Percentiles rank a stretch among this genome's conserved stretches.
phyloP scores from a whole-genome alignment of 2,329 filamentous ascomycete genomes.

The Scedosporium dehoogii region DNA sequence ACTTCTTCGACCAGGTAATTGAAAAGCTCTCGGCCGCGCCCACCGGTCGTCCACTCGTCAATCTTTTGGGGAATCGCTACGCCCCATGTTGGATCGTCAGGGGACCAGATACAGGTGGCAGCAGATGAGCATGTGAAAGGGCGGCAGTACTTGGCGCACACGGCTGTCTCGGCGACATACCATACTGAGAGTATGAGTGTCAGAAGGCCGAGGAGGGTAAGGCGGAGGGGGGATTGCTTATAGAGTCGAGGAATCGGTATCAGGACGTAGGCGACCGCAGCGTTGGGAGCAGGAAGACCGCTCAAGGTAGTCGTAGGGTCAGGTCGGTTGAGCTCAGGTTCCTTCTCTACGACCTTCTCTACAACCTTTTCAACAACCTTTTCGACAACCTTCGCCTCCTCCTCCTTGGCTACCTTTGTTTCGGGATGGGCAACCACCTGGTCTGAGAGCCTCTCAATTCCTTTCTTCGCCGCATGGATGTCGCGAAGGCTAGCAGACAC shows the following conservation, averaged over 20 bases:
- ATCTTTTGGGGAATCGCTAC: constrained; percentile 50
- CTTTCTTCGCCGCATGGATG: constrained; percentile 44
- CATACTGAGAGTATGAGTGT: constrained; percentile 37
- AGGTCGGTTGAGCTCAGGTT: background rate
- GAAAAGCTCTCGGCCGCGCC: constrained; percentile 31
- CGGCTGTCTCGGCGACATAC: constrained; percentile 42
- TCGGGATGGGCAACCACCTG: constrained; percentile 37
- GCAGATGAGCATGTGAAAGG: constrained; percentile 35
- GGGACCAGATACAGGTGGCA: constrained; percentile 42
- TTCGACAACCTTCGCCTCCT: background rate
- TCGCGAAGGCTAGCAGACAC: constrained; percentile 40
- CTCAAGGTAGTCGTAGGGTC: background rate
- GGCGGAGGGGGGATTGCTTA: constrained; percentile 30
- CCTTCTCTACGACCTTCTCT: background rate
- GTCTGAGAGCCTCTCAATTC: constrained; percentile 48
- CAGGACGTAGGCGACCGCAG: constrained; percentile 25
- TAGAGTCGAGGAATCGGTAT: constrained; percentile 39
- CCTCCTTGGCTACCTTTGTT: constrained; percentile 9
- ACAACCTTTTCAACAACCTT: background rate
- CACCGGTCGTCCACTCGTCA: constrained; percentile 50
- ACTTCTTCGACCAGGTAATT: constrained; percentile 30
- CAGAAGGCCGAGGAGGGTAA: constrained; percentile 38
- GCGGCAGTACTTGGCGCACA: constrained; percentile 45
- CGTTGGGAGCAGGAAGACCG: background rate
- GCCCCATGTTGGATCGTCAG: constrained; percentile 51